Conservation (phyloP, 805 yeast genomes). For the Yamadazyma phyllophila region DNA sequence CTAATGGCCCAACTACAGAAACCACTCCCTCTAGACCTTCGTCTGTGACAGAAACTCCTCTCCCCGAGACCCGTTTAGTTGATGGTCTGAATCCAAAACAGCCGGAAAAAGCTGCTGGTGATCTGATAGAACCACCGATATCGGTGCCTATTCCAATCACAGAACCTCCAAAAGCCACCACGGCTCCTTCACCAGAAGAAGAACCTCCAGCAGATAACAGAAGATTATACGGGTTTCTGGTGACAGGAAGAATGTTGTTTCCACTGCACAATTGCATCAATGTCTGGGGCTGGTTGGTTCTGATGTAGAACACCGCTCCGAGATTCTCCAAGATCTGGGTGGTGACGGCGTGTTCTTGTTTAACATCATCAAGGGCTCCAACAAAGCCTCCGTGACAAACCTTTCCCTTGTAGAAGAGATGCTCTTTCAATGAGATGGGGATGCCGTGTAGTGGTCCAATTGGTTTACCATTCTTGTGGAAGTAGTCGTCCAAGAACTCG, state of each 20-base stretch:
- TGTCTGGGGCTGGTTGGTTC: conserved; percentile 45
- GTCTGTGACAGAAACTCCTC: conserved; percentile 51
- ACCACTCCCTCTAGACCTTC: conserved; percentile 64
- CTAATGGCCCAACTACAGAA: conserved; percentile 69
- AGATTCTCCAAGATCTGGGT: conserved; percentile 33
- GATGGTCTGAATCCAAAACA: conserved; percentile 42
- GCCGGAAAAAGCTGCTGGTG: conserved; percentile 43
- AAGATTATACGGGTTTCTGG: conserved; percentile 37
- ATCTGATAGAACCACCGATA: conserved; percentile 45
- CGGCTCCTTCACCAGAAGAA: conserved; percentile 44
- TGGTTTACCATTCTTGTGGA: conserved; percentile 42
- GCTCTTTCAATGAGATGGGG: conserved; percentile 61
- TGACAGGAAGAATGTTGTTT: conserved; percentile 37
- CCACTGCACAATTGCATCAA: conserved; percentile 44
- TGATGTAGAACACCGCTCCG: conserved; percentile 43
- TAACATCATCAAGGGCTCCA: conserved; percentile 26
- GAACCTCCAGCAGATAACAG: conserved; percentile 42
- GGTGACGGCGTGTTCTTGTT: conserved; percentile 29
- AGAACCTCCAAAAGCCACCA: conserved; percentile 40
- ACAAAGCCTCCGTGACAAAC: conserved; percentile 43
- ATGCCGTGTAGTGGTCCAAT: conserved; percentile 67
- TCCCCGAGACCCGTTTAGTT: conserved; percentile 29
- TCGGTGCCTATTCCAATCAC: conserved; percentile 41
- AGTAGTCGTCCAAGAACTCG: conserved; percentile 51
- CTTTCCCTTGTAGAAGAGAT: conserved; percentile 31